These are phyloP conservation scores for Miscanthus lutarioriparius DNA, from an alignment of 176 grass and related monocot genomes.

Conservation along the genomic window DNA sequence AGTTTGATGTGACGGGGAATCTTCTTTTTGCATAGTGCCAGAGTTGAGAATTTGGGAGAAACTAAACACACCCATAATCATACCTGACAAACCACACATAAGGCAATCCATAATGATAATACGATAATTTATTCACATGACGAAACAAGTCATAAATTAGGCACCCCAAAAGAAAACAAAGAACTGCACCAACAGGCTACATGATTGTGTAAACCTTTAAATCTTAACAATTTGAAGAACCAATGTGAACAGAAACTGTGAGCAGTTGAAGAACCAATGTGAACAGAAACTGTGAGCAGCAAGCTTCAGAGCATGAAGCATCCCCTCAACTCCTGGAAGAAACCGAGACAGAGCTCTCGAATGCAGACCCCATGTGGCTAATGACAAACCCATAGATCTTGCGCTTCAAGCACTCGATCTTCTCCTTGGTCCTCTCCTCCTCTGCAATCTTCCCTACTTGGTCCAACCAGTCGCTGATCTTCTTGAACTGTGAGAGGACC, in stretches of 20 bases:
- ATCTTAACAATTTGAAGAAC: not conserved
- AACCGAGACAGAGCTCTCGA: slow-evolving; percentile 59
- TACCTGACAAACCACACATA: not conserved
- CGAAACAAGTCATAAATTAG: not conserved
- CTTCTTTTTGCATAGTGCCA: no score
- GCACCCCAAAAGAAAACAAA: not conserved
- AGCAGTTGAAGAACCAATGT: no score
- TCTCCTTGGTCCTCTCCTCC: slow-evolving; percentile 62
- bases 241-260: no score
- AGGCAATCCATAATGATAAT: not conserved
- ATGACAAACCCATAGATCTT: slow-evolving; percentile 96
- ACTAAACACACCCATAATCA: no score
- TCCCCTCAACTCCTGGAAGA: slow-evolving; percentile 22
- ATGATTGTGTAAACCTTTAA: not conserved
- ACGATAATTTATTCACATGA: slow-evolving; percentile 17
- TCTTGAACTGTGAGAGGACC: slow-evolving; percentile 80
- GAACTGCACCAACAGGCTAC: not conserved
- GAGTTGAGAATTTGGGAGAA: no score
- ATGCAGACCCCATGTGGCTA: slow-evolving; percentile 72
- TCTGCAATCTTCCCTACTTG: slow-evolving; percentile 52
- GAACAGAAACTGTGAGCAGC: not conserved
- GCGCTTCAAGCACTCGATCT: slow-evolving; percentile 63
- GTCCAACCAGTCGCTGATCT: slow-evolving; percentile 91
- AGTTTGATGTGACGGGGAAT: no score
- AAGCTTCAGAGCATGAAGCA: slow-evolving; percentile 28